phyloP scores from a whole-genome alignment of 2,329 filamentous ascomycete genomes.

The Phoma sp. region DNA sequence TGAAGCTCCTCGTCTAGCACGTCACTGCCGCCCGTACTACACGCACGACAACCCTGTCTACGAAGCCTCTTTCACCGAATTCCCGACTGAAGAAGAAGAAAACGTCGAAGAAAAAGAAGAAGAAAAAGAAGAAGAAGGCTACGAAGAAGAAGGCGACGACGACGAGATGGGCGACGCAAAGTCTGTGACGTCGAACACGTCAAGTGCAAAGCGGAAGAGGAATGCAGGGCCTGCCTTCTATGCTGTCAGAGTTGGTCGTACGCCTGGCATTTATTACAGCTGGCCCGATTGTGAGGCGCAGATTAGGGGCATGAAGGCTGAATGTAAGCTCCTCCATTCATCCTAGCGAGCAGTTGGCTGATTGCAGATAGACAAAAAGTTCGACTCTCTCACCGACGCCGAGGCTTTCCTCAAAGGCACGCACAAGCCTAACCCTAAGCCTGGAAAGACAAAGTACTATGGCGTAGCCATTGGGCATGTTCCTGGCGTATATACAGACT shows the following conservation, averaged over 20 bases:
- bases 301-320: conserved; percentile 63
- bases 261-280: conserved; percentile 68
- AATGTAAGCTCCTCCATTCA: conserved; percentile 37
- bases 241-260: conserved; percentile 66
- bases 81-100: not conserved
- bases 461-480: conserved; percentile 65
- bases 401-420: conserved; percentile 75
- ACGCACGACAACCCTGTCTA: not conserved
- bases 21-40: not conserved
- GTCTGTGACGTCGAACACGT: conserved; percentile 36
- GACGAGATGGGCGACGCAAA: conserved; percentile 26
- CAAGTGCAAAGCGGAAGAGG: conserved; percentile 63
- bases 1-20: not conserved
- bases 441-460: conserved; percentile 63
- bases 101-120: too few relatives aligned
- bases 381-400: conserved; percentile 76
- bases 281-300: conserved; percentile 70
- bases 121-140: too few relatives aligned
- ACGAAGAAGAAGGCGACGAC: too few relatives aligned
- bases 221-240: conserved; percentile 64
- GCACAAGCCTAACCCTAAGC: conserved; percentile 46
- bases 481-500: conserved; percentile 69
- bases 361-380: conserved; percentile 74
- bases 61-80: conserved; percentile 2
- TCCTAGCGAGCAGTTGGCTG: not conserved